Evolutionary conservation across 495 filamentous ascomycete species (phyloP).

Genomic region (Apiosordaria backusii): DNA sequence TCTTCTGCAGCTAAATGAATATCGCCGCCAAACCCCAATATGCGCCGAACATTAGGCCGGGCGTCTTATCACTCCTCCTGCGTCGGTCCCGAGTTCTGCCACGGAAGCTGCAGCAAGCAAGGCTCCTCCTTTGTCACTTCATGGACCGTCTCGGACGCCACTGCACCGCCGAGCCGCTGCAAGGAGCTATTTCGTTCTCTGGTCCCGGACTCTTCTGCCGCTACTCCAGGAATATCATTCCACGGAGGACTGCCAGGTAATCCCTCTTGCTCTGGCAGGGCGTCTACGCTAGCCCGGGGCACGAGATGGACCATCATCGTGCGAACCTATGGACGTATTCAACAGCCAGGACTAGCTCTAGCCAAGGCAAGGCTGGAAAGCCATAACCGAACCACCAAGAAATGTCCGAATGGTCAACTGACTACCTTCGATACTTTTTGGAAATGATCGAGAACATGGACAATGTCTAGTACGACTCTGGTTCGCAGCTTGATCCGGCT

Average conservation of each 20-base stretch:
- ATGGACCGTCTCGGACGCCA: neutral
- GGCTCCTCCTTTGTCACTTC: neutral
- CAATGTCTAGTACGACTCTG: slow-evolving; percentile 1
- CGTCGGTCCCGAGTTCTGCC: slow-evolving; percentile 18
- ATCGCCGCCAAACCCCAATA: slow-evolving; percentile 16
- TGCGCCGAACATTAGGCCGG: slow-evolving; percentile 17
- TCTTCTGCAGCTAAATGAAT: slow-evolving; percentile 14
- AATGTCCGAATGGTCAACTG: slow-evolving; percentile 25
- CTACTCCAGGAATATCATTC: neutral
- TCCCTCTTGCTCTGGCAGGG: neutral
- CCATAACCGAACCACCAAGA: slow-evolving; percentile 13
- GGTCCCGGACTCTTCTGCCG: neutral
- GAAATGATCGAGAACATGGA: slow-evolving; percentile 25
- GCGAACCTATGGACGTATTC: too few relatives aligned
- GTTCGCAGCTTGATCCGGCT: slow-evolving; percentile 14
- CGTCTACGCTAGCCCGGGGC: too few relatives aligned
- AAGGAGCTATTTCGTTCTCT: neutral
- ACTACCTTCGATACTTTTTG: neutral
- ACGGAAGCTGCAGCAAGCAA: neutral
- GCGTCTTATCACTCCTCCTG: neutral
- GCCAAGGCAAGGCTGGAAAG: slow-evolving; percentile 8
- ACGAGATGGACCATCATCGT: too few relatives aligned
- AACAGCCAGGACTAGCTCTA: too few relatives aligned
- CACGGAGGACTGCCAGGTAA: neutral
- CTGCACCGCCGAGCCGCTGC: neutral